phyloP scores from a whole-genome alignment of 75 land plant genomes.

The Pseudotsuga menziesii region DNA sequence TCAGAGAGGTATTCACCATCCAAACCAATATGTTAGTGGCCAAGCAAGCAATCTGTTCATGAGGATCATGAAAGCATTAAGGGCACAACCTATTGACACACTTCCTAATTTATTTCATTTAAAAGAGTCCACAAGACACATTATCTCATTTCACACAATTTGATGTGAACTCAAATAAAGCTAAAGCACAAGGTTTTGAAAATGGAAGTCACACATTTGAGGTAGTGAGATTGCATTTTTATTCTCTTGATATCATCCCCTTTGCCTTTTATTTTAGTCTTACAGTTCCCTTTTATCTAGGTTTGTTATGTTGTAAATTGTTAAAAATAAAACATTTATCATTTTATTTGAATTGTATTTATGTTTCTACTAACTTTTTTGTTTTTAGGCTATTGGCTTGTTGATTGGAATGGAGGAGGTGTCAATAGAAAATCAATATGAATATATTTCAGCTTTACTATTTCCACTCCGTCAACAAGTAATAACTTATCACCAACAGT shows the following conservation, averaged over 20 bases:
- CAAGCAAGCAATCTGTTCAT: no score
- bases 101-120: constrained; percentile 7
- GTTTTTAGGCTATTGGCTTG: constrained; percentile 88
- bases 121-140: constrained; percentile 84
- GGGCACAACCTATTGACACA: no score
- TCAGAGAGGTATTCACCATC: no score
- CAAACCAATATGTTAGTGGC: no score
- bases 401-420: constrained; percentile 99
- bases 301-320: background rate
- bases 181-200: constrained; percentile 47
- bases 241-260: no score
- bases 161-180: constrained; percentile 36
- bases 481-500: background rate
- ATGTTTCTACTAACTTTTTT: background rate
- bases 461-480: constrained; percentile 92
- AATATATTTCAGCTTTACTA: constrained; percentile 80
- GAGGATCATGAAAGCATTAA: no score
- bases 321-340: background rate
- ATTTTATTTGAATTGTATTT: background rate
- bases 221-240: constrained; percentile 27
- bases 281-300: background rate
- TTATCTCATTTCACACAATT: constrained; percentile 54
- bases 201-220: constrained; percentile 93
- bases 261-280: no score
- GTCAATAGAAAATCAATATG: constrained; percentile 72